Evolutionary conservation across 192 early-diverging fungal genomes (phyloP), one percentile per base, ranked within the genome.

Genomic region (Podila verticillata): DNA sequence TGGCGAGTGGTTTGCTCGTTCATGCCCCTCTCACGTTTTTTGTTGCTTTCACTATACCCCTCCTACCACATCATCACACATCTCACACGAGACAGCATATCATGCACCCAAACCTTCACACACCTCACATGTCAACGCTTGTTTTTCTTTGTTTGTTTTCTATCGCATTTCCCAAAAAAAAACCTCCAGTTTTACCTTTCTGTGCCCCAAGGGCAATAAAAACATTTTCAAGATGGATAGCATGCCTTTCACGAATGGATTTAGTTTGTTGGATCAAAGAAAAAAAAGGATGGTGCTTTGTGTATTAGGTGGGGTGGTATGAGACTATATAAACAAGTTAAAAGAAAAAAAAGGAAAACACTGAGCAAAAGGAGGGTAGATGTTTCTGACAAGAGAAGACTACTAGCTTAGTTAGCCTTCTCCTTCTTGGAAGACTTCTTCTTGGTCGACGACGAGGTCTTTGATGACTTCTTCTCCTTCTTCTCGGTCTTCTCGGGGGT

Each of bases 361-460:
- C 39, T 44, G 39, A 44, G 39, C 39, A 54, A 54, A 54, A 24
- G 10, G 24, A 54, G 2, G 51, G 20, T 26, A n/a, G n/a, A n/a
- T 54, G 17, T n/a, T 54, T 7, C 20, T n/a, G 51, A 9, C 20
- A 54, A 24, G 48, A 7, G 7, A 22, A 2, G 7, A 9, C 22
- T 51, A 5, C 22, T n/a, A 51, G 6, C 7, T 62, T 35, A 34
- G 28, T 64, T 26, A 13, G 44, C 24, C 22, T 34, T 29, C 19
- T 58, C 69, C 66, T 80, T 80, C 66, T 80, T 80, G 66, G 69
- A 51, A 19, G 77, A 68, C 22, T 70, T 68, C 66, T 80, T 80
- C 69, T 79, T 79, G 64, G 69, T 66, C 44, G 75, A 65, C 13
- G 74, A 70, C 15, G 68, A 63, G 44, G 49, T 26, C 32, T 62